A percentile compares a stretch with the other conserved stretches of the same genome.
phyloP scores from a whole-genome alignment of 129 eudicot species.

The Pulicaria dysenterica region DNA sequence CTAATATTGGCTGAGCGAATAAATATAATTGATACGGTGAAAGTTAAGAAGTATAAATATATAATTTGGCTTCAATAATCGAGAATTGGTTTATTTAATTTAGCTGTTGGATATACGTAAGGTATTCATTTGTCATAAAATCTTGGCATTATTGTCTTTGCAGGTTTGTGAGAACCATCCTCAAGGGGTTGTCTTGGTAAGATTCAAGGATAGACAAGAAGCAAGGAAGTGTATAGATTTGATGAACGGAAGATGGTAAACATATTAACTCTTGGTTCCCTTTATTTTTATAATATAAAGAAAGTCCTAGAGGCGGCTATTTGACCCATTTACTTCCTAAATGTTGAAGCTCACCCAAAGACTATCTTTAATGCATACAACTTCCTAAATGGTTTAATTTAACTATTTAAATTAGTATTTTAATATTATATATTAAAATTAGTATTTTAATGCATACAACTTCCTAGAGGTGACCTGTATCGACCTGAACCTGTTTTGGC shows the following conservation, averaged over 20 bases:
- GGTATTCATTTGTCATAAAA: neutral
- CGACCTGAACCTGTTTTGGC: too few relatives aligned
- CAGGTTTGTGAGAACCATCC: slow-evolving; percentile 98
- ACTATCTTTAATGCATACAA: too few relatives aligned
- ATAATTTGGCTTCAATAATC: neutral
- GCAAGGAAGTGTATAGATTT: slow-evolving; percentile 82
- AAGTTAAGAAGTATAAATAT: too few relatives aligned
- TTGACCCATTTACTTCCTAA: neutral
- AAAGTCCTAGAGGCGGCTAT: neutral
- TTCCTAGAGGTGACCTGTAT: too few relatives aligned
- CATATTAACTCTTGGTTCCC: neutral
- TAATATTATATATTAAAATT: too few relatives aligned
- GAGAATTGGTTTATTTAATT: neutral
- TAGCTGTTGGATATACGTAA: neutral
- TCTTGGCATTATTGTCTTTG: slow-evolving; percentile 26
- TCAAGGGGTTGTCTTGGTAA: slow-evolving; percentile 90
- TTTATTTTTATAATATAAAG: slow-evolving; percentile 9
- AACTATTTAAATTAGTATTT: too few relatives aligned
- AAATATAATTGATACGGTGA: too few relatives aligned
- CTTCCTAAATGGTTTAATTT: too few relatives aligned
- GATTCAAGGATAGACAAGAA: slow-evolving; percentile 76
- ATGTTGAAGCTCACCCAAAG: too few relatives aligned
- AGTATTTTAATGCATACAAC: too few relatives aligned
- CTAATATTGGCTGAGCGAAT: too few relatives aligned
- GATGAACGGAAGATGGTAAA: slow-evolving; percentile 97